These are phyloP conservation scores for Ceratobasidium papillatum DNA, from an alignment of 1,284 basidiomycete species.

Conservation along the genomic window DNA sequence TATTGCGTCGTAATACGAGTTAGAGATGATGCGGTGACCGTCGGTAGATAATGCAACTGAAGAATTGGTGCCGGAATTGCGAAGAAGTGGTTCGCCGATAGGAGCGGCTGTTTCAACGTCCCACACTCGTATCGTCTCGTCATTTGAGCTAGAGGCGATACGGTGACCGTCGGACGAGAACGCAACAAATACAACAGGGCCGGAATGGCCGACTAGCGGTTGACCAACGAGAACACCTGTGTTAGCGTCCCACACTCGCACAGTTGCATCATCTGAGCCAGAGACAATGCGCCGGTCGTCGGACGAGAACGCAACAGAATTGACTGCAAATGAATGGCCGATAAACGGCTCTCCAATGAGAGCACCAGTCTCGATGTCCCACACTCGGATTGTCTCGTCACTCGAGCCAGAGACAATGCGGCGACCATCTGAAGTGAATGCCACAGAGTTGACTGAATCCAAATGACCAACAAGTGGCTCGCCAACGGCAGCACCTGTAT, in stretches of 20 bases:
- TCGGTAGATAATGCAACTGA: conserved; percentile 36
- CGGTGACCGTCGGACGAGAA: conserved; percentile 16
- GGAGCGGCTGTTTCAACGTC: neutral
- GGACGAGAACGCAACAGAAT: conserved; percentile 16
- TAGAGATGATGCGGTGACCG: conserved; percentile 1
- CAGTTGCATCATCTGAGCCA: conserved; percentile 24
- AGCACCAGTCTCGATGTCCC: conserved; percentile 23
- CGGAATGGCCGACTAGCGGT: conserved; percentile 5
- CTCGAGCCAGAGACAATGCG: conserved; percentile 16
- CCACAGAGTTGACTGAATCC: neutral
- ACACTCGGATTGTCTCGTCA: conserved; percentile 38
- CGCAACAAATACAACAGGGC: neutral
- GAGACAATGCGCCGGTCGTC: conserved; percentile 31
- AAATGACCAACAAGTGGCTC: neutral
- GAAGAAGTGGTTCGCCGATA: neutral
- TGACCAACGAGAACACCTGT: neutral
- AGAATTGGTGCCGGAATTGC: neutral
- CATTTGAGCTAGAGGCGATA: neutral
- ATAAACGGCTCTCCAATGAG: neutral
- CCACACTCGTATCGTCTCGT: neutral
- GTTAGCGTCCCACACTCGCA: conserved; percentile 25
- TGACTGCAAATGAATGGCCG: conserved; percentile 9
- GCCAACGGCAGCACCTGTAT: neutral
- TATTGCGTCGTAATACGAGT: neutral
- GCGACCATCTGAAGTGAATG: neutral